These are phyloP conservation scores for Penstemon eatonii DNA, from an alignment of 257 asterid genomes.

Conservation along the genomic window DNA sequence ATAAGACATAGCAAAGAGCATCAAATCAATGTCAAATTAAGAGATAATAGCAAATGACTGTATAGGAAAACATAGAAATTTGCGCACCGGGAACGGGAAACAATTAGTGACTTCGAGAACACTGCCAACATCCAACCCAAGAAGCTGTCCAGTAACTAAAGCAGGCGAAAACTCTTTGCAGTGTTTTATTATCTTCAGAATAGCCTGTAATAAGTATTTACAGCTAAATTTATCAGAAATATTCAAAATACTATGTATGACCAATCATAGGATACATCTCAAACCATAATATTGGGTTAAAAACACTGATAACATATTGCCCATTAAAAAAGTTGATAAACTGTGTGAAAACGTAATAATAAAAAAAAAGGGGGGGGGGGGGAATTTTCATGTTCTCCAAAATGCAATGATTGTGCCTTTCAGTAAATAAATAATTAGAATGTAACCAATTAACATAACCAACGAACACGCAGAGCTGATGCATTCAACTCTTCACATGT, in stretches of 20 bases:
- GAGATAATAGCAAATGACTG: background rate
- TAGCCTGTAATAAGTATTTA: constrained; percentile 50
- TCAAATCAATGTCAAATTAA: background rate
- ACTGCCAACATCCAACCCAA: constrained; percentile 97
- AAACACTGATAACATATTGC: background rate
- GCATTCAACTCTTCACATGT: too few species aligned
- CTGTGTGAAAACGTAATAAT: too few species aligned
- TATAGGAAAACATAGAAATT: constrained; percentile 5
- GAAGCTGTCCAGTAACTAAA: constrained; percentile 91
- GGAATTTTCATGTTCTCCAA: too few species aligned
- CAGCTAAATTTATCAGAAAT: background rate
- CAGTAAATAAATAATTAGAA: background rate
- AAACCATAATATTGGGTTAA: background rate
- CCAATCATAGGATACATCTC: background rate
- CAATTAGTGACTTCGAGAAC: constrained; percentile 96
- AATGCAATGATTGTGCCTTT: too few species aligned
- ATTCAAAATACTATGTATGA: background rate
- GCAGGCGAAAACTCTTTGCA: constrained; percentile 97
- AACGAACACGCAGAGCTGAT: background rate
- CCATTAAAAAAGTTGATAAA: background rate
- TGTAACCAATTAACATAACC: background rate
- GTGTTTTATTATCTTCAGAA: constrained; percentile 90
- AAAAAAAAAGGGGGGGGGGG: too few species aligned
- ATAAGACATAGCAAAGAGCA: background rate
- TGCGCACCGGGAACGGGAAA: constrained; percentile 91